Conservation (phyloP, 768 basidiomycete genomes). For the Lactarius deliciosus region DNA sequence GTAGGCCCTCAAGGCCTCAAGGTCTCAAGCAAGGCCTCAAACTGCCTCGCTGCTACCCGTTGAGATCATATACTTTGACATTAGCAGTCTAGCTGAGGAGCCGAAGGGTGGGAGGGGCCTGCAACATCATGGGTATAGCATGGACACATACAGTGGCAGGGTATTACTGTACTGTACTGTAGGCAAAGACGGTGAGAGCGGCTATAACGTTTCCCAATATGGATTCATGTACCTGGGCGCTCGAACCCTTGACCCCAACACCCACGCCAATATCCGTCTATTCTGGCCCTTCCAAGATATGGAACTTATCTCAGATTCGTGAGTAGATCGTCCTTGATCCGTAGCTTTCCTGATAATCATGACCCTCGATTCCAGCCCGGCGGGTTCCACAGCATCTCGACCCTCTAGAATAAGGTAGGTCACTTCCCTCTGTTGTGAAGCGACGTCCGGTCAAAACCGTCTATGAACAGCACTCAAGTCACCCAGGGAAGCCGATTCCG, state of each 20-base stretch:
- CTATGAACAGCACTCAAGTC: neutral
- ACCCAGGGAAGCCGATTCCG: neutral
- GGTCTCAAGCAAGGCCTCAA: slow-evolving; percentile 25
- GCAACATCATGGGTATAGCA: too few species aligned
- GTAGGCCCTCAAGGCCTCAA: slow-evolving; percentile 76
- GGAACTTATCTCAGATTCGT: neutral
- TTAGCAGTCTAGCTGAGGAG: too few species aligned
- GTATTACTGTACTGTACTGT: too few species aligned
- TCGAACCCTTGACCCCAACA: neutral
- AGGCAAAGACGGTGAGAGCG: too few species aligned
- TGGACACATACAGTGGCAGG: too few species aligned
- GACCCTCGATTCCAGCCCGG: neutral
- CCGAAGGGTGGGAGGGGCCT: too few species aligned
- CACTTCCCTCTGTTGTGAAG: neutral
- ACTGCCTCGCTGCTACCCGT: too few species aligned
- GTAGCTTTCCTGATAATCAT: neutral
- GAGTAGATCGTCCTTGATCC: neutral
- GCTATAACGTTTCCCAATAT: neutral
- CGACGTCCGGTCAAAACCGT: neutral
- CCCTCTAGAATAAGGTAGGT: neutral
- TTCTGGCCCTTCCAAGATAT: neutral
- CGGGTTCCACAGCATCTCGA: neutral
- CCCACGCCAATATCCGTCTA: neutral
- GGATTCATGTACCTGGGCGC: neutral
- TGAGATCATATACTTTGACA: too few species aligned